Evolutionary conservation across 2,329 filamentous ascomycete genomes (phyloP), one percentile per base, ranked within the genome.

Genomic region (Microdochium paspali): DNA sequence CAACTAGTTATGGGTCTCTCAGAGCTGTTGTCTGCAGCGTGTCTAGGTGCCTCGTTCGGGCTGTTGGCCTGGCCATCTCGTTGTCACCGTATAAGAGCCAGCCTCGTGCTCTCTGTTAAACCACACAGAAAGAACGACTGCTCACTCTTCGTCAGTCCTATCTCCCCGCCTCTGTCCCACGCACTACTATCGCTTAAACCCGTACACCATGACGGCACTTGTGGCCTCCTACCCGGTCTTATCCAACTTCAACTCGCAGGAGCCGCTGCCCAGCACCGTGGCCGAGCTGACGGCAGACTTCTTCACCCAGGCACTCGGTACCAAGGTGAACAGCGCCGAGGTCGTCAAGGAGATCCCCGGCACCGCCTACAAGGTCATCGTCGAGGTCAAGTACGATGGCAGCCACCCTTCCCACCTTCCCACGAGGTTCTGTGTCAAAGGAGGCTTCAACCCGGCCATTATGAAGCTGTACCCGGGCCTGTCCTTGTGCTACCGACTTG

Each of bases 331-430:
- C 15, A 32, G 44, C 13, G 50, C 48, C 20, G 24, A 30, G 10
- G 25, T 56, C 46, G 35, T 42, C 2, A 50, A 47, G 20, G 48
- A 46, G 28, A 54, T 53, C 5, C 49, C 46, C 5, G 53, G 53
- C 15, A 55, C 53, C 9, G 54, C 53, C 18, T 54, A 32, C 35
- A 56, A 56, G 39, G 21, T 52, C n/a, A 48, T 54, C 28, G 26
- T 55, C 28, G 31, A 45, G 10, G 5, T 55, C 18, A 43, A 46
- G 3, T 55, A 54, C 47, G 51, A 51, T 28, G 26, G 26, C 26
- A 40, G 46, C 53, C 15, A 30, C 18, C 21, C 25, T 26, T 28
- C 7, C 26, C 26, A 28, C 26, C 54, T 43, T 28, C 25, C 12
- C 26, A 42, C 23, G 24, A 45, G 13, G 26, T 13, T 56, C 10